phyloP scores from a whole-genome alignment of 164 flowering plant species.

The Berberis vulgaris region DNA sequence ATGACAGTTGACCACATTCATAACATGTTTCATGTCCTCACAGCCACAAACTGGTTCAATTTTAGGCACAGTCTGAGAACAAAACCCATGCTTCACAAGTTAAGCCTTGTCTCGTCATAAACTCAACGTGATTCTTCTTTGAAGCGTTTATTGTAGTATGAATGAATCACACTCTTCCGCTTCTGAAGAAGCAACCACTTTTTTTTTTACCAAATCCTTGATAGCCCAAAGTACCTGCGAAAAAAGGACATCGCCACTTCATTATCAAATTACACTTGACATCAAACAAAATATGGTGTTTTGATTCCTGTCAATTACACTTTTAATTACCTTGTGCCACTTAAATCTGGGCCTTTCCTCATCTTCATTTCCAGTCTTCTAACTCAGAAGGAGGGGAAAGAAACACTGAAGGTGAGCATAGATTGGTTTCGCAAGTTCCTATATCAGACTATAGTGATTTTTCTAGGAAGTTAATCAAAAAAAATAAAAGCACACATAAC shows the following conservation, averaged over 20 bases:
- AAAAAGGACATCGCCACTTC: slow-evolving; percentile 8
- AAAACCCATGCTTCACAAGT: slow-evolving; percentile 12
- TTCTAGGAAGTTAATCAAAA: neutral
- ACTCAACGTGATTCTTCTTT: slow-evolving; percentile 69
- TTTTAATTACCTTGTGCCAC: slow-evolving; percentile 20
- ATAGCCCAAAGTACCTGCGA: slow-evolving; percentile 81
- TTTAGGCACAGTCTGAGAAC: too few species aligned
- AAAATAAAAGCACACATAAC: slow-evolving; percentile 5
- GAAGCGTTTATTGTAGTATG: slow-evolving; percentile 62
- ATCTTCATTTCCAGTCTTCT: slow-evolving; percentile 21
- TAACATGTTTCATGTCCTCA: too few species aligned
- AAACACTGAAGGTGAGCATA: neutral
- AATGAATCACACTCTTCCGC: slow-evolving; percentile 65
- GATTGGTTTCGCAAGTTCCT: neutral
- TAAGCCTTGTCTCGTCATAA: slow-evolving; percentile 63
- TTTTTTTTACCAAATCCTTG: slow-evolving; percentile 63
- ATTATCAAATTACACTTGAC: neutral
- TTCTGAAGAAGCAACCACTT: slow-evolving; percentile 83
- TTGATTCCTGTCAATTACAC: neutral
- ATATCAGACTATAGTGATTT: neutral
- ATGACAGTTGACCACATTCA: too few species aligned
- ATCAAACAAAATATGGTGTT: neutral
- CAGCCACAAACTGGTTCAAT: too few species aligned
- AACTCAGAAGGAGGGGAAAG: slow-evolving; percentile 10
- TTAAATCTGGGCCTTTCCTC: slow-evolving; percentile 5